Conservation (phyloP, 805 yeast species). For the Naumovozyma castellii region DNA sequence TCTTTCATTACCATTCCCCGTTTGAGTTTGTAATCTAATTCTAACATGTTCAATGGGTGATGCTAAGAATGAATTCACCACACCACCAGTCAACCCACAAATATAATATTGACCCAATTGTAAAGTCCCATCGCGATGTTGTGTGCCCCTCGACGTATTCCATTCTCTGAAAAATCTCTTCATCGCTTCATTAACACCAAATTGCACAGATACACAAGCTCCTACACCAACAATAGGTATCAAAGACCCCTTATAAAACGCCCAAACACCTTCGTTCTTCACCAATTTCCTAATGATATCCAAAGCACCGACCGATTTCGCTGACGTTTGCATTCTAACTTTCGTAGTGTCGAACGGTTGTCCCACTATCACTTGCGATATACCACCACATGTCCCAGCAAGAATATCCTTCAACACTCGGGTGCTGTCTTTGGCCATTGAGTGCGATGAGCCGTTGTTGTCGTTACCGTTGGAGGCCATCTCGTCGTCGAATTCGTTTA, state of each 20-base stretch:
- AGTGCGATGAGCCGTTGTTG: too few species aligned
- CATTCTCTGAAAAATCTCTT: slow-evolving; percentile 57
- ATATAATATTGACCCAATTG: slow-evolving; percentile 58
- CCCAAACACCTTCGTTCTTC: slow-evolving; percentile 71
- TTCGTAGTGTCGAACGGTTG: slow-evolving; percentile 95
- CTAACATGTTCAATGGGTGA: slow-evolving; percentile 93
- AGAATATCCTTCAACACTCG: slow-evolving; percentile 55
- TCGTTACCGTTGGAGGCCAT: neutral
- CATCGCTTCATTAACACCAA: slow-evolving; percentile 91
- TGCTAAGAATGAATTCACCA: slow-evolving; percentile 81
- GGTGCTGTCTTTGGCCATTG: neutral
- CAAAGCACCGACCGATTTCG: slow-evolving; percentile 57
- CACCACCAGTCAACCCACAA: slow-evolving; percentile 87
- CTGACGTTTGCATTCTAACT: slow-evolving; percentile 83
- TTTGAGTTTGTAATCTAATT: slow-evolving; percentile 80
- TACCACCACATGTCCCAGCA: slow-evolving; percentile 92
- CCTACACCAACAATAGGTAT: slow-evolving; percentile 96
- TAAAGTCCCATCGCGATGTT: slow-evolving; percentile 29
- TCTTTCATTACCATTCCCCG: slow-evolving; percentile 36
- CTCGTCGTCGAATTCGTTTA: neutral
- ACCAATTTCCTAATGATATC: slow-evolving; percentile 69
- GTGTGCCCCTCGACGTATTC: slow-evolving; percentile 12
- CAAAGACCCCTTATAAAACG: slow-evolving; percentile 87
- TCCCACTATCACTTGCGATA: slow-evolving; percentile 90
- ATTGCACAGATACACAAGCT: slow-evolving; percentile 93